A percentile compares a stretch with the other conserved stretches of the same genome.
These are phyloP conservation scores for Mycena citricolor DNA, from an alignment of 1,284 basidiomycete species.

Conservation along the genomic window DNA sequence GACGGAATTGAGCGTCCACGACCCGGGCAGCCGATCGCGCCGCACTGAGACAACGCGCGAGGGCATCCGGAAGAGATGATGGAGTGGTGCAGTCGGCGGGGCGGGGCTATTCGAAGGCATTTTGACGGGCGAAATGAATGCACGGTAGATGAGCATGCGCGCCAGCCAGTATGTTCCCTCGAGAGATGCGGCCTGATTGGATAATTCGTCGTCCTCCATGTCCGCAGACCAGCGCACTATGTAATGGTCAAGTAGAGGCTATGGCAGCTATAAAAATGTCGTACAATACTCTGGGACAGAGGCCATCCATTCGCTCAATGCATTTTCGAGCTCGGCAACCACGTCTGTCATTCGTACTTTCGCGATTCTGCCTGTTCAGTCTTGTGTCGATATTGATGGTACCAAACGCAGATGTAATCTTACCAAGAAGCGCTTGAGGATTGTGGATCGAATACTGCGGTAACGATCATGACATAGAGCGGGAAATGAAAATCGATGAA, in stretches of 20 bases:
- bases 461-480: constrained; percentile 12
- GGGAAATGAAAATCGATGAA: constrained; percentile 11
- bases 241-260: not conserved
- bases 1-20: constrained; percentile 47
- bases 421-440: constrained; percentile 50
- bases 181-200: constrained; percentile 61
- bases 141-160: constrained; percentile 74
- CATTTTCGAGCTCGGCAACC: constrained; percentile 70
- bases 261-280: constrained; percentile 28
- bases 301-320: constrained; percentile 72
- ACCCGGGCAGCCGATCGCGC: constrained; percentile 65
- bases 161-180: constrained; percentile 70
- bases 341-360: constrained; percentile 44
- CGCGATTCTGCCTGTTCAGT: constrained; percentile 10
- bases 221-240: constrained; percentile 70
- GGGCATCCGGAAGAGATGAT: constrained; percentile 47
- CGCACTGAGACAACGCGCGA: constrained; percentile 67
- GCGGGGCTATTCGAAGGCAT: constrained; percentile 23
- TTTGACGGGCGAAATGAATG: constrained; percentile 57
- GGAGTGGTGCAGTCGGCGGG: constrained; percentile 28
- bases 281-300: constrained; percentile 67
- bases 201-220: constrained; percentile 51
- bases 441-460: constrained; percentile 73
- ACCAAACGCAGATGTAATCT: constrained; percentile 41
- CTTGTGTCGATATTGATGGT: not conserved